Evolutionary conservation across 2,329 filamentous ascomycete genomes (phyloP).

Genomic region (Nigrograna mackinnonii): DNA sequence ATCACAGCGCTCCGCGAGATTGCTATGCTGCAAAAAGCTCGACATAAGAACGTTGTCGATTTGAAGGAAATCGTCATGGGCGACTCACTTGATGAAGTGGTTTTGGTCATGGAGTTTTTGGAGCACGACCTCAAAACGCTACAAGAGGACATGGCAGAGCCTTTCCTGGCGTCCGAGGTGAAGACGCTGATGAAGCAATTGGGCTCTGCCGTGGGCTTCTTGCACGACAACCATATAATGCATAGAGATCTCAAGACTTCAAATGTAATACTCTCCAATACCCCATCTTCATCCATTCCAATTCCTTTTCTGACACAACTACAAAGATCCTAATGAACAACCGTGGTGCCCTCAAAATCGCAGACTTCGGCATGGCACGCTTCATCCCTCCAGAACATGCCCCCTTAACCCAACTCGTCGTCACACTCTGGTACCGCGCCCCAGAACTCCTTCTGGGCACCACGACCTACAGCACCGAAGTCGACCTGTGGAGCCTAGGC

Average conservation of each 20-base stretch:
- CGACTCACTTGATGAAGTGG: constrained; percentile 68
- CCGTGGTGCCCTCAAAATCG: constrained; percentile 90
- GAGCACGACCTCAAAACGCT: constrained; percentile 96
- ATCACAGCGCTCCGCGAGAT: constrained; percentile 95
- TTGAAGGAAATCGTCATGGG: constrained; percentile 85
- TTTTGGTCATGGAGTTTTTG: constrained; percentile 94
- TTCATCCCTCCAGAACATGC: constrained; percentile 74
- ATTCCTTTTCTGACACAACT: constrained; percentile 48
- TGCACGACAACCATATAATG: constrained; percentile 89
- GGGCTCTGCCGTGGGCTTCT: constrained; percentile 76
- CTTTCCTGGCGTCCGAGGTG: constrained; percentile 88
- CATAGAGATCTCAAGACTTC: constrained; percentile 44
- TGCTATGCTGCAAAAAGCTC: constrained; percentile 80
- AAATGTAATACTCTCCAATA: constrained; percentile 19
- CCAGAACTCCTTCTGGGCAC: constrained; percentile 88
- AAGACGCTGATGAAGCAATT: constrained; percentile 90
- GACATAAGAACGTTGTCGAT: constrained; percentile 80
- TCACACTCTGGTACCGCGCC: constrained; percentile 95
- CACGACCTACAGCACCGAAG: constrained; percentile 70
- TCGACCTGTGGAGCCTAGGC: constrained; percentile 96
- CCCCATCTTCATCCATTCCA: not conserved
- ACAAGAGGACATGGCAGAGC: constrained; percentile 91
- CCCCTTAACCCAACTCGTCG: constrained; percentile 85
- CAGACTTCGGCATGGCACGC: constrained; percentile 97
- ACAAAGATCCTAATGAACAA: constrained; percentile 95